Percentiles rank a stretch among this genome's conserved stretches.
These are phyloP conservation scores for Ustilago cynodontis DNA, from an alignment of 1,284 basidiomycete genomes.

Conservation along the genomic window DNA sequence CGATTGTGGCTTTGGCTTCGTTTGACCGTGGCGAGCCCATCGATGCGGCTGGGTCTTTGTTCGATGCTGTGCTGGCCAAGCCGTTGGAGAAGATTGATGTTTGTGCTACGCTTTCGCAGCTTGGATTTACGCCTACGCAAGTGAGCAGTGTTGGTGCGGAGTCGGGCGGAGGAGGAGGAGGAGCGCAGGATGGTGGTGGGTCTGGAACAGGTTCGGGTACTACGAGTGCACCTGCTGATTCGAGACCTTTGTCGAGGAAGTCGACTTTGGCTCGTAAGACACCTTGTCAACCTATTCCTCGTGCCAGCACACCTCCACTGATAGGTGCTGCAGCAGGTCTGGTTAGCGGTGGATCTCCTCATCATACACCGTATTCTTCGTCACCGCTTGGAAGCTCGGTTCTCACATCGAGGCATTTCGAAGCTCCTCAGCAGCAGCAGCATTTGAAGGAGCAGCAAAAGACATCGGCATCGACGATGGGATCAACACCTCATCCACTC, in stretches of 20 bases:
- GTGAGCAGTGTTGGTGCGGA: conserved; percentile 12
- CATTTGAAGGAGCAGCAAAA: neutral
- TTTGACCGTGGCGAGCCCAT: conserved; percentile 62
- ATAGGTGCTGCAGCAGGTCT: neutral
- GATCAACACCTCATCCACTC: conserved; percentile 12
- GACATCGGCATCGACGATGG: conserved; percentile 6
- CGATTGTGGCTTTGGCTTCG: conserved; percentile 83
- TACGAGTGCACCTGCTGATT: conserved; percentile 34
- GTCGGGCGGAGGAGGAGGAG: neutral
- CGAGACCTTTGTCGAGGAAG: conserved; percentile 44
- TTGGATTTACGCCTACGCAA: conserved; percentile 55
- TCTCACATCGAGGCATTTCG: conserved; percentile 36
- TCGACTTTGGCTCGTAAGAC: conserved; percentile 38
- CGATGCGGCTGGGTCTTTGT: conserved; percentile 72
- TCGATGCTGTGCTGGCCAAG: conserved; percentile 64
- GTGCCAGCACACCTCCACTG: conserved; percentile 31
- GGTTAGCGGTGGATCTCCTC: conserved; percentile 22
- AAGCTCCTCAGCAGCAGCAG: conserved; percentile 27
- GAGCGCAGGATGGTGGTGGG: neutral
- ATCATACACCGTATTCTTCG: conserved; percentile 43
- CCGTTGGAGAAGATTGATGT: conserved; percentile 63
- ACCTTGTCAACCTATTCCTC: conserved; percentile 22
- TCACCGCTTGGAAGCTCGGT: conserved; percentile 45
- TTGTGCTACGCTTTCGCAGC: conserved; percentile 46
- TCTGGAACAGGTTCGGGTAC: conserved; percentile 29